Conservation (phyloP, 108 stramenopile species). For the Cylindrotheca closterium region DNA sequence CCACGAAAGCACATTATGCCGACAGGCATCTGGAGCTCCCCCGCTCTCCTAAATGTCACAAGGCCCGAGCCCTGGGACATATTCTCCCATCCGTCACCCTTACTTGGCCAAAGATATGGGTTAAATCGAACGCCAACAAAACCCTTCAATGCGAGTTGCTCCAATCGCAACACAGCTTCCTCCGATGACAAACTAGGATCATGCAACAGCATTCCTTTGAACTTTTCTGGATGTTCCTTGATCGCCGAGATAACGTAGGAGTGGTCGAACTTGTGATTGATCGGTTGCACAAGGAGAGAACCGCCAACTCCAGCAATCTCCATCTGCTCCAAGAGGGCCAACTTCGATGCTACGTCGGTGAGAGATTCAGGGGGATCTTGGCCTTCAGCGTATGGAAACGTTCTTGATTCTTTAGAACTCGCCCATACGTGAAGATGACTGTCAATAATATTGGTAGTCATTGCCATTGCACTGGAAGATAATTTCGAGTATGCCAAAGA, state of each 20-base stretch:
- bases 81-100: constrained; percentile 33
- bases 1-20: constrained; percentile 92
- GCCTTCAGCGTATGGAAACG: constrained; percentile 57
- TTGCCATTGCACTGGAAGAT: constrained; percentile 1
- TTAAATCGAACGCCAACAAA: constrained; percentile 88
- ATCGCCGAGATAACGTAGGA: constrained; percentile 75
- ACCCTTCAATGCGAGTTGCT: constrained; percentile 69
- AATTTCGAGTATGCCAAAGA: background rate
- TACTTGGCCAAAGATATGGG: constrained; percentile 78
- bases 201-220: constrained; percentile 85
- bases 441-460: constrained; percentile 53
- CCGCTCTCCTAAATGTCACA: constrained; percentile 75
- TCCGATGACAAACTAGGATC: constrained; percentile 66
- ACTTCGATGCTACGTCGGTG: constrained; percentile 48
- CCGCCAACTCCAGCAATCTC: constrained; percentile 72
- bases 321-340: constrained; percentile 65
- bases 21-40: constrained; percentile 75
- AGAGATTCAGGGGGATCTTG: constrained; percentile 68
- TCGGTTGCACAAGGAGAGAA: constrained; percentile 87
- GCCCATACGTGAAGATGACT: constrained; percentile 91
- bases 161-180: constrained; percentile 59
- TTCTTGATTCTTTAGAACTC: constrained; percentile 37
- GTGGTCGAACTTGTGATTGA: constrained; percentile 90
- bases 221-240: constrained; percentile 56
- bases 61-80: constrained; percentile 48